These are phyloP conservation scores for Sporisorium sorghi DNA, from an alignment of 1,284 basidiomycete genomes.

Conservation along the genomic window DNA sequence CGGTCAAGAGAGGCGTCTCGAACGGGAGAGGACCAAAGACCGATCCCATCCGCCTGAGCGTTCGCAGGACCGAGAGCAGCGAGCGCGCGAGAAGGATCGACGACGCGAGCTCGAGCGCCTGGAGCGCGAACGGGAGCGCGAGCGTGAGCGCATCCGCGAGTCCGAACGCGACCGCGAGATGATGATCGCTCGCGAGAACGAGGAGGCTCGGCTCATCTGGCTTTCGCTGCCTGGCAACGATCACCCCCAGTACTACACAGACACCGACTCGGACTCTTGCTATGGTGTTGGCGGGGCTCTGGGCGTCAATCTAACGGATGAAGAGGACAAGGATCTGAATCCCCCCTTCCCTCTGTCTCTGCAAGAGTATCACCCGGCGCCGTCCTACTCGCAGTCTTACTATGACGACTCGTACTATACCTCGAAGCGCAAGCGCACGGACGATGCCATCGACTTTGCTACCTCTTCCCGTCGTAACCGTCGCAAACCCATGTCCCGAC, in stretches of 20 bases:
- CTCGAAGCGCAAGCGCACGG: constrained; percentile 35
- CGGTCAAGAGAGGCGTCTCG: constrained; percentile 25
- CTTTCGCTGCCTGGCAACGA: constrained; percentile 60
- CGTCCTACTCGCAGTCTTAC: constrained; percentile 34
- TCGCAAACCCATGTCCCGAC: constrained; percentile 15
- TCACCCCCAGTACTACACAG: constrained; percentile 61
- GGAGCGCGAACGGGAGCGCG: constrained; percentile 46
- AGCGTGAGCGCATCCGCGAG: constrained; percentile 50
- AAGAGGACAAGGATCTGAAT: constrained; percentile 51
- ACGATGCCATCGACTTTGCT: constrained; percentile 7
- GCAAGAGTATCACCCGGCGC: constrained; percentile 41
- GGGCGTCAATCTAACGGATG: constrained; percentile 43
- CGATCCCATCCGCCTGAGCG: constrained; percentile 34
- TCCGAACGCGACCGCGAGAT: constrained; percentile 47
- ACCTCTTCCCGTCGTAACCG: constrained; percentile 19
- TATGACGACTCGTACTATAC: constrained; percentile 23
- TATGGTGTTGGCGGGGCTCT: constrained; percentile 42
- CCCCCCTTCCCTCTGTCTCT: constrained; percentile 41
- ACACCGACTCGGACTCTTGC: constrained; percentile 58
- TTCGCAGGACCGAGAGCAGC: constrained; percentile 48
- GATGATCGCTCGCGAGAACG: constrained; percentile 53
- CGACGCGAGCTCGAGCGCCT: constrained; percentile 43
- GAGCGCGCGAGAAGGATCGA: constrained; percentile 44
- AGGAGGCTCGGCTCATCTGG: constrained; percentile 55
- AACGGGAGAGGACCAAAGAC: constrained; percentile 33